Evolutionary conservation across 805 yeast genomes (phyloP).

Genomic region (Metschnikowia kunwiensis): DNA sequence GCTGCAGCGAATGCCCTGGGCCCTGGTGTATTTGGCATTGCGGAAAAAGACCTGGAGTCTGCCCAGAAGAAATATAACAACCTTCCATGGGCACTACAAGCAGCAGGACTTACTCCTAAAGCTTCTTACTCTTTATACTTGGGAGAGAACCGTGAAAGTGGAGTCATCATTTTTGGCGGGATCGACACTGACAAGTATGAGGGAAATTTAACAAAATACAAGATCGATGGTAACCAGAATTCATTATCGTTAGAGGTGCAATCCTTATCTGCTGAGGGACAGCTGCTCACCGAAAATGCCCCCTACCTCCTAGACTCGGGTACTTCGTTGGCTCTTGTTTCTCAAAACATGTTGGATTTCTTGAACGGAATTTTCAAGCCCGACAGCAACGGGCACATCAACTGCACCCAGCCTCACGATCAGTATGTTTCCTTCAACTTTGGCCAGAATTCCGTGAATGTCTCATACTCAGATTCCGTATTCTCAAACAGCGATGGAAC

Average conservation of each 20-base stretch:
- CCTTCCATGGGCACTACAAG: slow-evolving; percentile 58
- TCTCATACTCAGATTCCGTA: slow-evolving; percentile 11
- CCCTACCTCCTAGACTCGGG: slow-evolving; percentile 16
- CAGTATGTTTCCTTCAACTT: slow-evolving; percentile 13
- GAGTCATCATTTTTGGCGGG: slow-evolving; percentile 42
- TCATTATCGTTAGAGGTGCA: slow-evolving; percentile 7
- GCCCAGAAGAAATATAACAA: slow-evolving; percentile 30
- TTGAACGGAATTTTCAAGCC: background rate
- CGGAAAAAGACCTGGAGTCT: slow-evolving; percentile 6
- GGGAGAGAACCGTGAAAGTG: slow-evolving; percentile 33
- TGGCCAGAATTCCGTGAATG: slow-evolving; percentile 9
- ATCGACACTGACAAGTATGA: slow-evolving; percentile 39
- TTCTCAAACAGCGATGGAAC: slow-evolving; percentile 8
- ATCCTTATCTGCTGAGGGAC: slow-evolving; percentile 9
- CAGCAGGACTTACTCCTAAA: slow-evolving; percentile 53
- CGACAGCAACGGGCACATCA: background rate
- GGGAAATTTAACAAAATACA: slow-evolving; percentile 11
- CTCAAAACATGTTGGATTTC: slow-evolving; percentile 2
- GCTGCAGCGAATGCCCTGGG: slow-evolving; percentile 4
- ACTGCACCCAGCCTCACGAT: slow-evolving; percentile 16
- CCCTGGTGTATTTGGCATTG: slow-evolving; percentile 13
- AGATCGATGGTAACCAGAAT: slow-evolving; percentile 1
- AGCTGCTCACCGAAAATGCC: slow-evolving; percentile 2
- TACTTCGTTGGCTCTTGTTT: slow-evolving; percentile 13
- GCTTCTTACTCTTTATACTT: slow-evolving; percentile 63